Evolutionary conservation across 208 protist species (phyloP).

Genomic region (Trypanosoma boissoni): DNA sequence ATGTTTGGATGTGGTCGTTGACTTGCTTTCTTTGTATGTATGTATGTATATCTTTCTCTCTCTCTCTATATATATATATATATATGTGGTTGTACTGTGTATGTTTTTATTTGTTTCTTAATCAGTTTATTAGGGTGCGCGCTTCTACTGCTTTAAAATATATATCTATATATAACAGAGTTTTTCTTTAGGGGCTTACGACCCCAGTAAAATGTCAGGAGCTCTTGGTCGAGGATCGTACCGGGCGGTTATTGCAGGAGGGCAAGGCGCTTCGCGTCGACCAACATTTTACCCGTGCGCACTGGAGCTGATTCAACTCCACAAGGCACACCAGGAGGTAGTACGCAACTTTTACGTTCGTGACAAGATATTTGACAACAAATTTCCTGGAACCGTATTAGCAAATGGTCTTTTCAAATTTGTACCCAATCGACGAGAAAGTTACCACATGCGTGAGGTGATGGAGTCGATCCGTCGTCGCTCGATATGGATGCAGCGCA

Average conservation of each 20-base stretch:
- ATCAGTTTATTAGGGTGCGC: no score
- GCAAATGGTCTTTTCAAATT: slow-evolving; percentile 90
- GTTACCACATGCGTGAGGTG: slow-evolving; percentile 75
- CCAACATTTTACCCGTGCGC: slow-evolving; percentile 71
- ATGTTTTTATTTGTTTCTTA: not conserved
- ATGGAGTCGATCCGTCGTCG: slow-evolving; percentile 77
- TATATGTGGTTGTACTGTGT: not conserved
- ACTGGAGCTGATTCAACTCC: slow-evolving; percentile 80
- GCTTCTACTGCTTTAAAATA: not conserved
- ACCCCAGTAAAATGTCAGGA: slow-evolving; percentile 54
- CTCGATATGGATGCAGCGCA: slow-evolving; percentile 78
- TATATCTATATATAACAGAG: not conserved
- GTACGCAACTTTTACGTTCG: slow-evolving; percentile 69
- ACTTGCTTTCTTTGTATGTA: not conserved
- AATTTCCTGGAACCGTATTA: slow-evolving; percentile 67
- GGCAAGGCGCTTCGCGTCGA: slow-evolving; percentile 24
- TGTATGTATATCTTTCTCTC: no score
- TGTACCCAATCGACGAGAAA: slow-evolving; percentile 67
- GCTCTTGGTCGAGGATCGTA: slow-evolving; percentile 83
- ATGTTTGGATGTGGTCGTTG: no score
- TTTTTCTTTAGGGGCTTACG: not conserved
- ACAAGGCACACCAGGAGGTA: slow-evolving; percentile 71
- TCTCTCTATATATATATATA: slow-evolving; percentile 18
- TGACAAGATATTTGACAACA: slow-evolving; percentile 91
- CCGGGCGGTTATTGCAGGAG: slow-evolving; percentile 75